Percentiles rank a stretch among this genome's conserved stretches.
phyloP scores from a whole-genome alignment of 331 rosid species.

The Malus hybrid region DNA sequence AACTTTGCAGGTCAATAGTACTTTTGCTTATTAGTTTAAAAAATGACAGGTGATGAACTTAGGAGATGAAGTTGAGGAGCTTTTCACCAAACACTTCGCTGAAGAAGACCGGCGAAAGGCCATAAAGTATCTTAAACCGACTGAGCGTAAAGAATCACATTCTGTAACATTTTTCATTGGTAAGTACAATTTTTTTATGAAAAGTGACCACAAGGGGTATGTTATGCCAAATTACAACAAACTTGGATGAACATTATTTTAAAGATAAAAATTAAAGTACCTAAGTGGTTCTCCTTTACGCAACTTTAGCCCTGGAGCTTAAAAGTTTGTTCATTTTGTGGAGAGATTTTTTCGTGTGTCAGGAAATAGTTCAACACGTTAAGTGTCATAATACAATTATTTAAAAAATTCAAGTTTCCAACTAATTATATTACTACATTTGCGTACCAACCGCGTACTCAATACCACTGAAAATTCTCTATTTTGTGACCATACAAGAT shows the following conservation, averaged over 20 bases:
- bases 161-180: conserved; percentile 84
- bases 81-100: conserved; percentile 58
- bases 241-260: neutral
- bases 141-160: conserved; percentile 72
- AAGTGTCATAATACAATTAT: no score
- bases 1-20: conserved; percentile 4
- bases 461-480: no score
- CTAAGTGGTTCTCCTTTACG: neutral
- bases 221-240: no score
- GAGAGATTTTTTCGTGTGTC: neutral
- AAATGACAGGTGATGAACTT: conserved; percentile 67
- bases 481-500: conserved; percentile 37
- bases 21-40: conserved; percentile 29
- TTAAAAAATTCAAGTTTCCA: no score
- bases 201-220: neutral
- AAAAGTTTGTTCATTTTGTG: conserved; percentile 31
- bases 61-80: conserved; percentile 81
- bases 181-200: conserved; percentile 10
- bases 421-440: no score
- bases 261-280: neutral
- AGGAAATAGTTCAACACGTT: no score
- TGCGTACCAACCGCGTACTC: no score
- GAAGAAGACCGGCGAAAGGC: conserved; percentile 79
- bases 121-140: conserved; percentile 90
- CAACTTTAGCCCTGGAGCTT: conserved; percentile 21